These are phyloP conservation scores for Hypericum perforatum DNA, from an alignment of 345 rosid genomes.

Conservation along the genomic window DNA sequence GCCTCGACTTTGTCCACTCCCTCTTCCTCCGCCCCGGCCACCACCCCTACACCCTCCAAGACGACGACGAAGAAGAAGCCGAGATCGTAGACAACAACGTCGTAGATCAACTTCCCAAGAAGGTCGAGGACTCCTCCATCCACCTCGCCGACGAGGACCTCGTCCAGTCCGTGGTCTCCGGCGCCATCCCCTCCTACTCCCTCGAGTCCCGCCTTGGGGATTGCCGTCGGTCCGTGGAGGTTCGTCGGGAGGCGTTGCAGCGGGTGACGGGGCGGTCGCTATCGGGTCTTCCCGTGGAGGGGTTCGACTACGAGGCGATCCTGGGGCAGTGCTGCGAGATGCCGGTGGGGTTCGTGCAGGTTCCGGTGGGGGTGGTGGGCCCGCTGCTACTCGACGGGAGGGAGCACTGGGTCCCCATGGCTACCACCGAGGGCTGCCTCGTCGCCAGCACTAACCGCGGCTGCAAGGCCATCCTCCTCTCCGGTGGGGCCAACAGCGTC, in stretches of 20 bases:
- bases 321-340: slow-evolving; percentile 95
- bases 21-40: slow-evolving; percentile 52
- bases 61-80: slow-evolving; percentile 30
- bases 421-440: slow-evolving; percentile 92
- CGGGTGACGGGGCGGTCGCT: slow-evolving; percentile 64
- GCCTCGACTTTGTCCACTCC: slow-evolving; percentile 82
- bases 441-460: slow-evolving; percentile 94
- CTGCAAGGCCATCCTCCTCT: slow-evolving; percentile 63
- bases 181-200: slow-evolving; percentile 50
- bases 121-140: too few relatives aligned
- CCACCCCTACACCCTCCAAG: slow-evolving; percentile 35
- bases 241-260: slow-evolving; percentile 76
- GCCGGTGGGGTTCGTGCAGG: slow-evolving; percentile 91
- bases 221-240: slow-evolving; percentile 56
- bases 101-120: slow-evolving; percentile 36
- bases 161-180: slow-evolving; percentile 47
- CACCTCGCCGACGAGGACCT: slow-evolving; percentile 41
- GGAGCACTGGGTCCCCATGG: slow-evolving; percentile 86
- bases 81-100: slow-evolving; percentile 24
- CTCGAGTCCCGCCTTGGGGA: slow-evolving; percentile 76
- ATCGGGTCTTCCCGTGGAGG: slow-evolving; percentile 66
- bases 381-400: slow-evolving; percentile 75
- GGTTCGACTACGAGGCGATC: slow-evolving; percentile 73
- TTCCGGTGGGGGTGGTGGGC: slow-evolving; percentile 91
- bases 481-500: slow-evolving; percentile 65